Evolutionary conservation across 1,284 basidiomycete genomes (phyloP).

Genomic region (Peniophora sp.): DNA sequence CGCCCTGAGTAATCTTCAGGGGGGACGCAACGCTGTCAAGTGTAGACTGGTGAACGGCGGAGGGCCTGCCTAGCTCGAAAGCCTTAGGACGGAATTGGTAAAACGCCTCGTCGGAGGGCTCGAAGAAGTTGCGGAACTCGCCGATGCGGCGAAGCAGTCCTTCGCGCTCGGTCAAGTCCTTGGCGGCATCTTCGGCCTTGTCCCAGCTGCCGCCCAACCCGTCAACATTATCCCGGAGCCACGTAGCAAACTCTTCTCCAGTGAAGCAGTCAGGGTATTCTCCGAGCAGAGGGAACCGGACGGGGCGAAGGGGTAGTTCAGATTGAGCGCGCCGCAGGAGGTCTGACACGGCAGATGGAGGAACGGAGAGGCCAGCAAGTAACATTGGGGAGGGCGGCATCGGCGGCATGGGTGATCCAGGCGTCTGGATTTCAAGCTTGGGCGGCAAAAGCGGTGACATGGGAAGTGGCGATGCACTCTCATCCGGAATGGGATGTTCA

Average conservation of each 20-base stretch:
- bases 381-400: constrained; percentile 47
- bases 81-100: constrained; percentile 79
- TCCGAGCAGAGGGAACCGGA: constrained; percentile 77
- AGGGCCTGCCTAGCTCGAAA: constrained; percentile 49
- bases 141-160: constrained; percentile 71
- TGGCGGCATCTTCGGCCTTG: constrained; percentile 72
- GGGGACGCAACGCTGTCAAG: constrained; percentile 24
- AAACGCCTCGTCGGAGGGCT: constrained; percentile 65
- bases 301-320: constrained; percentile 55
- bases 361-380: constrained; percentile 65
- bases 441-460: constrained; percentile 46
- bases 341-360: constrained; percentile 55
- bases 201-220: constrained; percentile 69
- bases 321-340: constrained; percentile 59
- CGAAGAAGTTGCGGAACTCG: constrained; percentile 74
- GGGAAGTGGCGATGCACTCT: constrained; percentile 53
- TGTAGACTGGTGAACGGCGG: constrained; percentile 4
- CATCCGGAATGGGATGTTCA: constrained; percentile 21
- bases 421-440: constrained; percentile 22
- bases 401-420: constrained; percentile 29
- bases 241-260: constrained; percentile 73
- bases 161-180: constrained; percentile 68
- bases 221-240: constrained; percentile 64
- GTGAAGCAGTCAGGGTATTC: constrained; percentile 83
- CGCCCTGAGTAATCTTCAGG: constrained; percentile 31